Base-by-base conservation (phyloP, 495 filamentous ascomycete genomes). In the Neurospora africana region DNA sequence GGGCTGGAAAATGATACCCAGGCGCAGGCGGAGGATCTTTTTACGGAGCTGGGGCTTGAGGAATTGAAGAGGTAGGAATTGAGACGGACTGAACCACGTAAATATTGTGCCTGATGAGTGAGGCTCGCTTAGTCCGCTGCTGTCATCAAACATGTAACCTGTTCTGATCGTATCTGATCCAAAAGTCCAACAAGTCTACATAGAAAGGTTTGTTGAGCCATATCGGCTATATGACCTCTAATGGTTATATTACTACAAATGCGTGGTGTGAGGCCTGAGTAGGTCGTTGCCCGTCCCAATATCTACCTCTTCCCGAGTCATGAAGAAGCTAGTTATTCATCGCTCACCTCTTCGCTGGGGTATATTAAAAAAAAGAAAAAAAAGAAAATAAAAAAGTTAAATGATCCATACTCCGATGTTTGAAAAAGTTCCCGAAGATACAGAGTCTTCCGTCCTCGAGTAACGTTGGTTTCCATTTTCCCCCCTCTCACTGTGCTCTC, bases 1-100 rank as follows among this genome's bases (percentile, higher is more conserved):
- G 92, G 91, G 5, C 86, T 85, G 43, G 86, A 87, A 69, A 72
- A 73, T 15, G 72, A 74, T 35, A 73, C 69, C 40, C 67, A 68
- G 70, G 70, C 72, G 65, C 69, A 70, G 11, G 68, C 71, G 19
- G 73, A 71, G 33, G 76, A 84, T 67, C 43, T 84, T 70, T 75
- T 85, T n/a, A 74, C 75, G 15, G 75, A 77, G 41, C 68, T 85
- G 53, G 80, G 72, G 1, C 81, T 85, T n/a, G 35, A 79, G 70
- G 72, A 75, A 36, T 72, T 69, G 10, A 70, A 53, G 47, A 72
- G 69, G 75, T 75, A 70, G 53, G 11, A 61, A 61, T 30, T 61
- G 58, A 21, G 17, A n/a, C 35, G 39, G 41, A 33, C 13, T 68
- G 27, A 27, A 47, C 35, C 41, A 17, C 9, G 23, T 11, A 44